These are phyloP conservation scores for Xylariaceae sp. DNA, from an alignment of 2,329 filamentous ascomycete genomes.

Conservation along the genomic window DNA sequence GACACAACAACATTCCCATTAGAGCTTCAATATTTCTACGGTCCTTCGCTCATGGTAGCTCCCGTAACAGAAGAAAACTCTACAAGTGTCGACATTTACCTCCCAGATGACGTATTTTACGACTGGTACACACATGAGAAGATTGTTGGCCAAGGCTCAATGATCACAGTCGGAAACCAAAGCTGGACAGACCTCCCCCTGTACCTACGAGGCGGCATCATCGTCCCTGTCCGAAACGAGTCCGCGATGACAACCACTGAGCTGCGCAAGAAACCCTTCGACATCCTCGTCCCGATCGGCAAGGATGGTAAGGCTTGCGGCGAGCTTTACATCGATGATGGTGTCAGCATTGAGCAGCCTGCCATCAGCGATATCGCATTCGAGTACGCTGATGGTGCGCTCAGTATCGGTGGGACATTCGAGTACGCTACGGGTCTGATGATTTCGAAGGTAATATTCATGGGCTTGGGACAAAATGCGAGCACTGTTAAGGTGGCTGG, in stretches of 20 bases:
- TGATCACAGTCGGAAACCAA: conserved; percentile 18
- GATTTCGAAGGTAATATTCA: conserved; percentile 46
- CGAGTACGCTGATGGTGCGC: conserved; percentile 47
- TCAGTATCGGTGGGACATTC: conserved; percentile 50
- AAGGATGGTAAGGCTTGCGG: conserved; percentile 43
- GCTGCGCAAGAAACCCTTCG: conserved; percentile 43
- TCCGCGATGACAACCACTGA: conserved; percentile 47
- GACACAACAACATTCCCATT: conserved; percentile 36
- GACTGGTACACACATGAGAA: conserved; percentile 45
- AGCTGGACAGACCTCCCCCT: conserved; percentile 47
- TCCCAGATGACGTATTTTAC: conserved; percentile 45
- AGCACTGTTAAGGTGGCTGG: conserved; percentile 6
- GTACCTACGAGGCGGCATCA: conserved; percentile 56
- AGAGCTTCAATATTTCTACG: conserved; percentile 45
- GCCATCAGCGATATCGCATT: conserved; percentile 57
- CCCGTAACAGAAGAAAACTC: conserved; percentile 41
- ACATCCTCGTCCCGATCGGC: conserved; percentile 44
- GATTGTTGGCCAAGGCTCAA: conserved; percentile 11
- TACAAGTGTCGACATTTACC: conserved; percentile 40
- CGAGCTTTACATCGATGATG: conserved; percentile 48
- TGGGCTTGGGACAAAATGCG: conserved; percentile 30
- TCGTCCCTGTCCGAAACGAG: conserved; percentile 51
- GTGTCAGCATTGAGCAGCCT: conserved; percentile 38
- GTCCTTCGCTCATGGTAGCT: conserved; percentile 38
- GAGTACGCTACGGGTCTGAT: conserved; percentile 35